phyloP scores from a whole-genome alignment of 2,329 filamentous ascomycete species.

The Fusarium sp. region DNA sequence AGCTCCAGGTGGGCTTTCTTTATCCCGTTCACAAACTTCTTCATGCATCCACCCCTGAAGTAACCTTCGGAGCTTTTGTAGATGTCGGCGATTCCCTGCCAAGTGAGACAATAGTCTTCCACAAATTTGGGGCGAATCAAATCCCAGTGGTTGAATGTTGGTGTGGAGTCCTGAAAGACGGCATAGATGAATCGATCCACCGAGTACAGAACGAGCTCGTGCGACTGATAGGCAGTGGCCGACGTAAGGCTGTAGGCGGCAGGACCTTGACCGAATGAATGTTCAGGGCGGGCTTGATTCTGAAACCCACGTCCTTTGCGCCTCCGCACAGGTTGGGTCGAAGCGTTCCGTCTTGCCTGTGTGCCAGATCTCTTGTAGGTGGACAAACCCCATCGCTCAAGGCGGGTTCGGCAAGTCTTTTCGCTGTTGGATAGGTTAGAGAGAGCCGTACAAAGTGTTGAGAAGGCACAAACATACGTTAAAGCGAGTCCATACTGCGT shows the following conservation, averaged over 20 bases:
- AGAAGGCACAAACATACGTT: neutral
- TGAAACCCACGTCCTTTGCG: neutral
- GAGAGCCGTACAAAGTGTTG: neutral
- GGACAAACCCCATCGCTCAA: neutral
- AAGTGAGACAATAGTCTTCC: neutral
- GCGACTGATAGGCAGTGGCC: neutral
- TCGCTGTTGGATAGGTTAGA: neutral
- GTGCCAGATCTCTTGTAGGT: neutral
- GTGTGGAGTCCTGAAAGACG: neutral
- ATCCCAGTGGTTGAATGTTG: neutral
- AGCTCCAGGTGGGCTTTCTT: neutral
- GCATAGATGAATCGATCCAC: neutral
- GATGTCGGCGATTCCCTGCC: neutral
- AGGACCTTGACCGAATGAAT: neutral
- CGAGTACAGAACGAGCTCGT: neutral
- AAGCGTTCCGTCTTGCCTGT: neutral
- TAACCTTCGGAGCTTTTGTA: neutral
- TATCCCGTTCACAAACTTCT: neutral
- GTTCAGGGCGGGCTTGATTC: neutral
- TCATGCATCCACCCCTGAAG: neutral
- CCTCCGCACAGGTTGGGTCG: neutral
- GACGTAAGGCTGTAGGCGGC: neutral
- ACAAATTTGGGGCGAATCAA: neutral
- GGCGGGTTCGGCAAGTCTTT: neutral
- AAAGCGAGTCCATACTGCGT: neutral